phyloP scores from a whole-genome alignment of 768 basidiomycete species.

The Rhodocollybia butyracea region DNA sequence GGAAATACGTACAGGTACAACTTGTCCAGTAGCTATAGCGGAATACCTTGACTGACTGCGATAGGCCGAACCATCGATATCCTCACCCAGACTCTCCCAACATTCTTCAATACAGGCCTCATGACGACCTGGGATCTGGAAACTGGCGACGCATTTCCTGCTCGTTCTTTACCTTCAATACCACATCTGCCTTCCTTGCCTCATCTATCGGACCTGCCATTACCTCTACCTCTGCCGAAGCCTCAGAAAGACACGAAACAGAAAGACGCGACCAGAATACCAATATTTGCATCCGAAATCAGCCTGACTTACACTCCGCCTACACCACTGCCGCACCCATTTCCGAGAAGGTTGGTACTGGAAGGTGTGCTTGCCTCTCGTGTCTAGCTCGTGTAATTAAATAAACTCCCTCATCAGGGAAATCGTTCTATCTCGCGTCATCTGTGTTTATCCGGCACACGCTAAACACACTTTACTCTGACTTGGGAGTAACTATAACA shows the following conservation, averaged over 20 bases:
- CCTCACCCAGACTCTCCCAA: background rate
- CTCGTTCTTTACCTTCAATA: background rate
- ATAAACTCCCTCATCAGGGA: background rate
- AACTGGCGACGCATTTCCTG: slow-evolving; percentile 3
- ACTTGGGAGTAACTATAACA: background rate
- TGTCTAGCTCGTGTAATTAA: background rate
- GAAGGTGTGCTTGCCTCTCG: background rate
- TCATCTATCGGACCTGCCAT: background rate
- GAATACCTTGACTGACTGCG: background rate
- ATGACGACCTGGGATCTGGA: slow-evolving; percentile 1
- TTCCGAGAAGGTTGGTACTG: background rate
- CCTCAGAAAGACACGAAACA: background rate
- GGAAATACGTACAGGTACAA: slow-evolving; percentile 5
- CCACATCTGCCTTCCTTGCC: background rate
- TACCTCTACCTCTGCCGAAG: background rate
- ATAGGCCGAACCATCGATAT: slow-evolving; percentile 5
- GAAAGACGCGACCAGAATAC: background rate
- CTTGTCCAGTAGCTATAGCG: background rate
- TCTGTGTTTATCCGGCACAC: slow-evolving; percentile 3
- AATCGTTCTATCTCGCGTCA: slow-evolving; percentile 2
- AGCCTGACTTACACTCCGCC: slow-evolving; percentile 5
- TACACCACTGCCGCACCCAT: slow-evolving; percentile 1
- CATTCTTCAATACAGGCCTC: slow-evolving; percentile 2
- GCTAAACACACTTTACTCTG: slow-evolving; percentile 2
- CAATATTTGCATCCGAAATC: background rate